A percentile compares a stretch with the other conserved stretches of the same genome.
These are phyloP conservation scores for Arctostaphylos glauca DNA, from an alignment of 148 eudicot genomes.

Conservation along the genomic window DNA sequence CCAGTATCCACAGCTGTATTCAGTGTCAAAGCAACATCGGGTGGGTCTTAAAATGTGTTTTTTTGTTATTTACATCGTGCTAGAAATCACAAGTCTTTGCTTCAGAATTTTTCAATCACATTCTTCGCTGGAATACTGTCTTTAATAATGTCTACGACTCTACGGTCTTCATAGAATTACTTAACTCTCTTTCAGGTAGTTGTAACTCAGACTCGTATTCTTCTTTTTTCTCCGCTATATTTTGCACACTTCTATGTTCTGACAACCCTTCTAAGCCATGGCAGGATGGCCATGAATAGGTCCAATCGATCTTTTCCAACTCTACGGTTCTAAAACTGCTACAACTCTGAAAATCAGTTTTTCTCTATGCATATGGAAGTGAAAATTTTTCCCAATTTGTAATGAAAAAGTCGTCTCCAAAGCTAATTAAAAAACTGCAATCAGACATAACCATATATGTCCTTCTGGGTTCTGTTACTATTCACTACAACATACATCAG, in stretches of 20 bases:
- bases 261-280: background rate
- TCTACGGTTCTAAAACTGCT: background rate
- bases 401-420: background rate
- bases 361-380: background rate
- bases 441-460: background rate
- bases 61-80: background rate
- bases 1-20: background rate
- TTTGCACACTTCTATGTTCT: background rate
- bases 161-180: background rate
- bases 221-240: background rate
- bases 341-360: background rate
- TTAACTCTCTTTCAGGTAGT: background rate
- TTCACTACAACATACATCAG: background rate
- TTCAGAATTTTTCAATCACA: background rate
- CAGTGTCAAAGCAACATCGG: background rate
- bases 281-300: background rate
- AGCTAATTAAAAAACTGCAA: background rate
- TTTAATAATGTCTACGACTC: background rate
- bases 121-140: background rate
- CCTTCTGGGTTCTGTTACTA: background rate
- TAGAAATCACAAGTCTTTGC: background rate
- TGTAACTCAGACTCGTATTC: conserved; percentile 1
- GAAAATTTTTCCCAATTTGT: background rate
- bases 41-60: background rate
- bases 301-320: background rate